phyloP scores from a whole-genome alignment of 768 basidiomycete species.

The Paxillus rubicundulus region DNA sequence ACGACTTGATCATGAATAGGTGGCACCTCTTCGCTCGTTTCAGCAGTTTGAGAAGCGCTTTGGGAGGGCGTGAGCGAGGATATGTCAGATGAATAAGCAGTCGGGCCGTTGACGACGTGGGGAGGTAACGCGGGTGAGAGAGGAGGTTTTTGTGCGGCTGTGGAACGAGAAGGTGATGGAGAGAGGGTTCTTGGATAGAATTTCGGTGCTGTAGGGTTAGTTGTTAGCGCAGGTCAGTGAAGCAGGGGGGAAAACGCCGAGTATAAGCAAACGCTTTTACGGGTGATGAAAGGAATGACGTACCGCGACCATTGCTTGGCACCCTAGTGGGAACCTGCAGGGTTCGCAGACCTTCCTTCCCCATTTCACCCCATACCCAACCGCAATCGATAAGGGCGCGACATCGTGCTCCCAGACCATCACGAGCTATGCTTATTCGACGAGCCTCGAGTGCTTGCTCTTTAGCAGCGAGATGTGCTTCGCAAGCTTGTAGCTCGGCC shows the following conservation, averaged over 20 bases:
- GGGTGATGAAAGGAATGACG: not conserved
- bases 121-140: constrained; percentile 6
- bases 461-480: constrained; percentile 66
- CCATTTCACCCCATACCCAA: constrained; percentile 64
- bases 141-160: constrained; percentile 5
- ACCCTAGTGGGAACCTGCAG: constrained; percentile 17
- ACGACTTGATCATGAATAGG: constrained; percentile 2
- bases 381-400: constrained; percentile 69
- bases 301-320: constrained; percentile 1
- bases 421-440: constrained; percentile 53
- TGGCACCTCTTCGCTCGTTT: constrained; percentile 14
- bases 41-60: constrained; percentile 60
- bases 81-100: constrained; percentile 44
- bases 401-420: constrained; percentile 62
- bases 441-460: constrained; percentile 59
- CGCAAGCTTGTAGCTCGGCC: constrained; percentile 79
- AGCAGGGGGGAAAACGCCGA: too few species aligned
- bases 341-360: constrained; percentile 52
- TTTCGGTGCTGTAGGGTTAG: not conserved
- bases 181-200: constrained; percentile 4
- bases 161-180: not conserved
- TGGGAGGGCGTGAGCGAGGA: constrained; percentile 77
- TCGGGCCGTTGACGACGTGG: constrained; percentile 15
- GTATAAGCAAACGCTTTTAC: too few species aligned
- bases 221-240: not conserved